A percentile compares a stretch with the other conserved stretches of the same genome.
These are phyloP conservation scores for Malania oleifera DNA, from an alignment of 164 flowering plant genomes.

Conservation along the genomic window DNA sequence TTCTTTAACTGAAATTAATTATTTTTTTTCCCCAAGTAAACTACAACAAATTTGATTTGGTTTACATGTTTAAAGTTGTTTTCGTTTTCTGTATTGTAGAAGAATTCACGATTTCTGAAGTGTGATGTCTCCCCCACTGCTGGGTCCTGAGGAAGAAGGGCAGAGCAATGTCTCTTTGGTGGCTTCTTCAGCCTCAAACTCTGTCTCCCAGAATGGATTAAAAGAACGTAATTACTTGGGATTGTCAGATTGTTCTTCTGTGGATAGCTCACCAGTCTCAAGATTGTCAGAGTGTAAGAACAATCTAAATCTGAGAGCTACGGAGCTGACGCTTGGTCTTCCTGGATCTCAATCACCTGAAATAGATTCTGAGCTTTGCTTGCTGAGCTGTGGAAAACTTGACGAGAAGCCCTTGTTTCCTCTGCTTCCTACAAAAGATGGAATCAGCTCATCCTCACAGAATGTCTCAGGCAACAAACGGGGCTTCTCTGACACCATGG, in stretches of 20 bases:
- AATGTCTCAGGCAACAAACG: conserved; percentile 80
- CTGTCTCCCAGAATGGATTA: conserved; percentile 35
- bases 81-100: conserved; percentile 5
- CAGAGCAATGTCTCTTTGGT: conserved; percentile 35
- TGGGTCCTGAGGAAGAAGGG: conserved; percentile 51
- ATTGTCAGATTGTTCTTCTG: conserved; percentile 77
- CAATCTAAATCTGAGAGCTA: conserved; percentile 69
- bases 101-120: neutral
- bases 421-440: conserved; percentile 60
- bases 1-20: too few species aligned
- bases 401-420: conserved; percentile 87
- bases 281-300: conserved; percentile 39
- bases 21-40: too few species aligned
- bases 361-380: conserved; percentile 43
- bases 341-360: conserved; percentile 90
- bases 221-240: conserved; percentile 81
- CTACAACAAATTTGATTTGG: neutral
- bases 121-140: conserved; percentile 56
- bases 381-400: conserved; percentile 37
- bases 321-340: conserved; percentile 90
- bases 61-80: neutral
- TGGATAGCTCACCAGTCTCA: conserved; percentile 63
- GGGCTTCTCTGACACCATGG: conserved; percentile 81
- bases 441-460: conserved; percentile 32
- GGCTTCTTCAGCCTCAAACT: conserved; percentile 47